Base-by-base conservation (phyloP, 345 rosid species). In the Sonneratia alba region DNA sequence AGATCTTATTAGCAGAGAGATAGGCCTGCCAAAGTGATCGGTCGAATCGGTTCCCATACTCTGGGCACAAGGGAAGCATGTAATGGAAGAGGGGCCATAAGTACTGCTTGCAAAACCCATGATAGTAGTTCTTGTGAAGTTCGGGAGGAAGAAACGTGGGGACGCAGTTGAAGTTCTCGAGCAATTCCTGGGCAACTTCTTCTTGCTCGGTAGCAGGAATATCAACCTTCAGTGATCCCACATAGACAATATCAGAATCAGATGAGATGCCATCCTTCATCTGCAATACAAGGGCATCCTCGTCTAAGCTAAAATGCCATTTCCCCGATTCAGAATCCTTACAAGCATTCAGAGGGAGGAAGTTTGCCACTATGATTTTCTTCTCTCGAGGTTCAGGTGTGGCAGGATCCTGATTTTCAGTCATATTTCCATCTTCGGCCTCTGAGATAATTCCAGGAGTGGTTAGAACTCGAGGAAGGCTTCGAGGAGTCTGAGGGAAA, bases 361-460 rank as follows among this genome's bases (percentile, higher is more conserved):
- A 76, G 73, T 78, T 80, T 53, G 83, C 77, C 51, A 83, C 86
- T 67, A 83, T 68, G 67, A 83, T 83, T 34, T 67, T 83, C 78
- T 73, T 77, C 49, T 67, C 71, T 21, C 53, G 71, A 69, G 72
- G 40, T 53, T 40, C 71, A 57, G 81, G 65, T 13, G 36, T 57
- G 15, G 74, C 72, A 71, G 37, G 8, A n/a, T 68, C 59, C 27
- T 49, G 57, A 56, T 70, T 79, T 7, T 72, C 72, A 64, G 38
- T 51, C 13, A 70, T 68, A 27, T 62, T 67, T 62, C 74, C 77
- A 45, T 82, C 86, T 66, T 84, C 88, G 1, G 53, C 63, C 12
- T 86, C 92, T 71, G 87, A 73, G 62, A 85, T 81, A 42, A 83
- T 82, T 47, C 93, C 90, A 6, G 93, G 87, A 71, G 75, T 80